phyloP scores from a whole-genome alignment of 2,329 filamentous ascomycete genomes.

The Monosporascus sp. region DNA sequence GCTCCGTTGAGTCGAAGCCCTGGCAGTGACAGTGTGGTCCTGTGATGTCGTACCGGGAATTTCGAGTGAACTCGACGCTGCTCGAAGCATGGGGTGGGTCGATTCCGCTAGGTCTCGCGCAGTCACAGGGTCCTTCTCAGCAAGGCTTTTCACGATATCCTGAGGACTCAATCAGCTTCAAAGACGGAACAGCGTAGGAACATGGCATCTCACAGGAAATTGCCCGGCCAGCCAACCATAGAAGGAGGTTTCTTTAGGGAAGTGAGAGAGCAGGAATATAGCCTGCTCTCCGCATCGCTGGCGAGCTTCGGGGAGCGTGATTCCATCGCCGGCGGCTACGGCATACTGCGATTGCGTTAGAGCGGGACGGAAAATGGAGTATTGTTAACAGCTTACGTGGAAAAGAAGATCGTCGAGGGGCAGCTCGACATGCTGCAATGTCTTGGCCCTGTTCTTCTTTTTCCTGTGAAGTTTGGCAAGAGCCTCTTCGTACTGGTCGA shows the following conservation, averaged over 20 bases:
- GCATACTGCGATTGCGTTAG: constrained; percentile 38
- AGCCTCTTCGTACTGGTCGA: constrained; percentile 48
- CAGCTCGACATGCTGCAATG: constrained; percentile 20
- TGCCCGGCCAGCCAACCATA: constrained; percentile 41
- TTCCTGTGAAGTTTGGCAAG: constrained; percentile 26
- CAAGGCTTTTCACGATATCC: constrained; percentile 13
- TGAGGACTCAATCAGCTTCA: constrained; percentile 5
- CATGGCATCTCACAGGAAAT: constrained; percentile 33
- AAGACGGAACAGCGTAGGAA: background rate
- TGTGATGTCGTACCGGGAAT: constrained; percentile 10
- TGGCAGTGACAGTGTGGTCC: constrained; percentile 6
- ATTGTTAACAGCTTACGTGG: constrained; percentile 20
- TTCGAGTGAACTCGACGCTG: constrained; percentile 19
- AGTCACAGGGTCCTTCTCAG: constrained; percentile 7
- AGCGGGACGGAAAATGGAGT: background rate
- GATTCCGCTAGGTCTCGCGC: constrained; percentile 3
- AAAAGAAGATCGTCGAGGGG: constrained; percentile 31
- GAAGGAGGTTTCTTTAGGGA: constrained; percentile 45
- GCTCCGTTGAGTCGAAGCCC: constrained; percentile 8
- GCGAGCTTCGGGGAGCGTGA: constrained; percentile 44
- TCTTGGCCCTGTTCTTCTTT: constrained; percentile 28
- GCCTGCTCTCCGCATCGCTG: constrained; percentile 44
- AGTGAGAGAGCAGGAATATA: constrained; percentile 48
- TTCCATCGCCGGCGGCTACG: constrained; percentile 46
- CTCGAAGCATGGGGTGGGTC: constrained; percentile 10